These are phyloP conservation scores for Aspergillus saccharolyticus DNA, from an alignment of 495 filamentous ascomycete genomes.

Conservation along the genomic window DNA sequence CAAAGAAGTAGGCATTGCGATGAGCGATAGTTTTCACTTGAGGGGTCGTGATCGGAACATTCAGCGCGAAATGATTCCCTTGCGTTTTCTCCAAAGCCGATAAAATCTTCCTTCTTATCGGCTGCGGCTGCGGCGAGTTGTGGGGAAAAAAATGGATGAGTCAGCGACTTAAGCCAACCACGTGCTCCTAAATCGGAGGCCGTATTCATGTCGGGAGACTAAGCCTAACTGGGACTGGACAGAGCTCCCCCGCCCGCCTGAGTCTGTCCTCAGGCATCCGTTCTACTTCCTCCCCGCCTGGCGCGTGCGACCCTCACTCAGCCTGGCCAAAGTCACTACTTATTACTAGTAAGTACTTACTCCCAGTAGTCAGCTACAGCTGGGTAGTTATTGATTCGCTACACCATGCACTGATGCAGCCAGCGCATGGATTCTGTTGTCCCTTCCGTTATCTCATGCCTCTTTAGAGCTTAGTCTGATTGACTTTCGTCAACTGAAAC, in stretches of 20 bases:
- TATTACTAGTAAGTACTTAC: too few species aligned
- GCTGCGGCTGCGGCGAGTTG: slow-evolving; percentile 5
- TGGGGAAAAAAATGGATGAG: slow-evolving; percentile 14
- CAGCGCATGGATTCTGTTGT: not conserved
- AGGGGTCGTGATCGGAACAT: not conserved
- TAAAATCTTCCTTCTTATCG: slow-evolving; percentile 12
- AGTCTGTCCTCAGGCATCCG: not conserved
- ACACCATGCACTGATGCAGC: not conserved
- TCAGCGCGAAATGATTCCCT: not conserved
- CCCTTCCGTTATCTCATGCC: not conserved
- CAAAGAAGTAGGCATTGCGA: not conserved
- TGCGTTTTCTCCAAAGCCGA: slow-evolving; percentile 5
- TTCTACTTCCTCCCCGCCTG: not conserved
- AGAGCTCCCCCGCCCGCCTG: not conserved
- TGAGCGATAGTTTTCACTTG: not conserved
- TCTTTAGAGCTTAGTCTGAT: not conserved
- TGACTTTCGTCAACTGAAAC: not conserved
- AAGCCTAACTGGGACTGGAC: not conserved
- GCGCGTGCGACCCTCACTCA: not conserved
- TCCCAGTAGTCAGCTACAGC: too few species aligned
- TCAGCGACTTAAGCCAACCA: slow-evolving; percentile 17
- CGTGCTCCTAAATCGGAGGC: slow-evolving; percentile 7
- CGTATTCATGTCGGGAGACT: slow-evolving; percentile 13
- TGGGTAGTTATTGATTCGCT: not conserved
- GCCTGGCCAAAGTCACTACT: too few species aligned